A percentile compares a stretch with the other conserved stretches of the same genome.
phyloP scores from a whole-genome alignment of 768 basidiomycete species.

The Rhodotorula kratochvilovae region DNA sequence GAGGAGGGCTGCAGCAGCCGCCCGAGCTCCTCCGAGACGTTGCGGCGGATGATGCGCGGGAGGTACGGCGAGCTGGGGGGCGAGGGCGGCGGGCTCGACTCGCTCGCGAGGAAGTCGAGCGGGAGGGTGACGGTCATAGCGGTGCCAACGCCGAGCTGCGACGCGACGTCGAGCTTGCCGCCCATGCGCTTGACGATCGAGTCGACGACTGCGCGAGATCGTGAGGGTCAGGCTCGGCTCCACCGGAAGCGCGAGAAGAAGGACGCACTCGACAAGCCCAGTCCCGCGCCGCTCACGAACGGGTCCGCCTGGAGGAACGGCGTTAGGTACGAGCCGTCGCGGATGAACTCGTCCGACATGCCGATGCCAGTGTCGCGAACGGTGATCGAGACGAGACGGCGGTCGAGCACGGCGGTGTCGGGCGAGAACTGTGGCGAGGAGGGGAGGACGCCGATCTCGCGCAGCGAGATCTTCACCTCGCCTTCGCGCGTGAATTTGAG shows the following conservation, averaged over 20 bases:
- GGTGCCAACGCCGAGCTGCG: conserved; percentile 12
- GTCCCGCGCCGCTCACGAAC: conserved; percentile 18
- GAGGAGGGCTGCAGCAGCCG: neutral
- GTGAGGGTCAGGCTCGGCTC: neutral
- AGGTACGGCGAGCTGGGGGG: neutral
- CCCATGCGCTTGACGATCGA: conserved; percentile 21
- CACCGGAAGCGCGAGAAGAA: neutral
- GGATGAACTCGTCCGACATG: conserved; percentile 22
- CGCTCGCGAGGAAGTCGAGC: conserved; percentile 1
- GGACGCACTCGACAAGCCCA: conserved; percentile 19
- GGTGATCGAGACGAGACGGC: conserved; percentile 6
- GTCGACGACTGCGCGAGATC: conserved; percentile 2
- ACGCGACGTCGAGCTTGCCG: conserved; percentile 24
- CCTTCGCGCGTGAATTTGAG: conserved; percentile 24
- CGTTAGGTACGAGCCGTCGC: neutral
- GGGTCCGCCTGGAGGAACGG: conserved; percentile 26
- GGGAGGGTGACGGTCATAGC: conserved; percentile 16
- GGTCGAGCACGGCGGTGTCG: neutral
- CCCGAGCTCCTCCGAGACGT: conserved; percentile 27
- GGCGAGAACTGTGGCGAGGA: neutral
- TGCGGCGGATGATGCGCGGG: conserved; percentile 5
- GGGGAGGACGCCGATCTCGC: conserved; percentile 5
- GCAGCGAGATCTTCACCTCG: conserved; percentile 17
- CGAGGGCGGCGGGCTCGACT: neutral
- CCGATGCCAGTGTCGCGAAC: conserved; percentile 26